A percentile compares a stretch with the other conserved stretches of the same genome.
Conservation (phyloP, 495 filamentous ascomycete species). For the Penicillium longicatenatum region DNA sequence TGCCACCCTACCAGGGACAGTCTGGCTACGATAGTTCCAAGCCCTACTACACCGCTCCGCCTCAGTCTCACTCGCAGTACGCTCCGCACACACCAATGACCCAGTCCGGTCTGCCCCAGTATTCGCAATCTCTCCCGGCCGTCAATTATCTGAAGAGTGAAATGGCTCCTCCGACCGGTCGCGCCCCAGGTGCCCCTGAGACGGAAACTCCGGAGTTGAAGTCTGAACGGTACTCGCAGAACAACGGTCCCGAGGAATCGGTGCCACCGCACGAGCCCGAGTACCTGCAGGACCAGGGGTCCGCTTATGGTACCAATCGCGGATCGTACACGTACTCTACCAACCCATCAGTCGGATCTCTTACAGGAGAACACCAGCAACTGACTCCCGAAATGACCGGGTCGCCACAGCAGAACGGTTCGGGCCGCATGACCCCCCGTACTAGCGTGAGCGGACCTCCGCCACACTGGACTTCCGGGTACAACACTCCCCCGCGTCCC, state of each 20-base stretch:
- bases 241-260: conserved; percentile 62
- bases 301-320: conserved; percentile 67
- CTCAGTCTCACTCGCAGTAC: conserved; percentile 70
- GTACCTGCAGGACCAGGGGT: conserved; percentile 72
- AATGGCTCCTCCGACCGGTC: conserved; percentile 83
- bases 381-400: conserved; percentile 82
- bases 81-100: conserved; percentile 60
- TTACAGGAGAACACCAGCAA: conserved; percentile 77
- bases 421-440: conserved; percentile 85
- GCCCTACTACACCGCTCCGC: conserved; percentile 77
- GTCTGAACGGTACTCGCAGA: conserved; percentile 57
- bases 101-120: conserved; percentile 70
- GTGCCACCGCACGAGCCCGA: conserved; percentile 80
- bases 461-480: conserved; percentile 76
- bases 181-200: conserved; percentile 54
- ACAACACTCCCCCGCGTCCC: conserved; percentile 77
- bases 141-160: conserved; percentile 81
- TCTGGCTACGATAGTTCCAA: conserved; percentile 78
- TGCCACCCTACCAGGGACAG: conserved; percentile 72
- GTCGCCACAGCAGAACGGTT: conserved; percentile 85
- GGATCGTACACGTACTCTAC: conserved; percentile 74
- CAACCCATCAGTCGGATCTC: conserved; percentile 60
- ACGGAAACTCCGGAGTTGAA: conserved; percentile 70
- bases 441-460: conserved; percentile 58
- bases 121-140: conserved; percentile 57